A percentile compares a stretch with the other conserved stretches of the same genome.
phyloP scores from a whole-genome alignment of 2,329 filamentous ascomycete genomes.

The Arthrobotrys musiformis region DNA sequence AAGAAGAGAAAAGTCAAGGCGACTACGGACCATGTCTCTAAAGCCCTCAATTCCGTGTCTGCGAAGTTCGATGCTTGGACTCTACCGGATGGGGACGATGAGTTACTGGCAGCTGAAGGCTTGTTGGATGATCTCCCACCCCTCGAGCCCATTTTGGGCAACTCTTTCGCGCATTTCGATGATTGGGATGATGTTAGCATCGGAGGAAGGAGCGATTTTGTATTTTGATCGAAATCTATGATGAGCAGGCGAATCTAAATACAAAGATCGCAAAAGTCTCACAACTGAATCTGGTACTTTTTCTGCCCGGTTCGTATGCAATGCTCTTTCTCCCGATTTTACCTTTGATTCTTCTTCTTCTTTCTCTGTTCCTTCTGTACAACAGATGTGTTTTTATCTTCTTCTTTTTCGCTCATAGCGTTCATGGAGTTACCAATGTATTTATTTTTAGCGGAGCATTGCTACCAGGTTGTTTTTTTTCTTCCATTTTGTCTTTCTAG shows the following conservation, averaged over 20 bases:
- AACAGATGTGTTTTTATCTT: neutral
- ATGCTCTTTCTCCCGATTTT: neutral
- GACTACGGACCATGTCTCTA: constrained; percentile 27
- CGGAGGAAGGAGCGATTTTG: neutral
- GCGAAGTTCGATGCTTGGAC: constrained; percentile 53
- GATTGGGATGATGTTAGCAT: neutral
- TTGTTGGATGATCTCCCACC: neutral
- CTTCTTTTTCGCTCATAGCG: neutral
- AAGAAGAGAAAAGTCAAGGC: constrained; percentile 41
- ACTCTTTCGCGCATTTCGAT: constrained; percentile 4
- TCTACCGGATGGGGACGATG: constrained; percentile 39
- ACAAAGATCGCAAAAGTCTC: neutral
- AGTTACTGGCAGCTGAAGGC: constrained; percentile 1
- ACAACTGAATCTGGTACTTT: neutral
- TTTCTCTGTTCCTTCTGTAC: neutral
- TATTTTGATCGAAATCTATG: neutral
- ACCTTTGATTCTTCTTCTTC: neutral
- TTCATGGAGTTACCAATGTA: neutral
- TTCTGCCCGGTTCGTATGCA: neutral
- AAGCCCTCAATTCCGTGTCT: constrained; percentile 40
- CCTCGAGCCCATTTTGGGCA: neutral
- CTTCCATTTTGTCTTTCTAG: neutral
- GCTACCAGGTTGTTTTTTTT: neutral
- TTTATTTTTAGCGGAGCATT: constrained; percentile 25
- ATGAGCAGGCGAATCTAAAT: neutral